phyloP scores from a whole-genome alignment of 352 stramenopile species.

The Globisporangium middletonii region DNA sequence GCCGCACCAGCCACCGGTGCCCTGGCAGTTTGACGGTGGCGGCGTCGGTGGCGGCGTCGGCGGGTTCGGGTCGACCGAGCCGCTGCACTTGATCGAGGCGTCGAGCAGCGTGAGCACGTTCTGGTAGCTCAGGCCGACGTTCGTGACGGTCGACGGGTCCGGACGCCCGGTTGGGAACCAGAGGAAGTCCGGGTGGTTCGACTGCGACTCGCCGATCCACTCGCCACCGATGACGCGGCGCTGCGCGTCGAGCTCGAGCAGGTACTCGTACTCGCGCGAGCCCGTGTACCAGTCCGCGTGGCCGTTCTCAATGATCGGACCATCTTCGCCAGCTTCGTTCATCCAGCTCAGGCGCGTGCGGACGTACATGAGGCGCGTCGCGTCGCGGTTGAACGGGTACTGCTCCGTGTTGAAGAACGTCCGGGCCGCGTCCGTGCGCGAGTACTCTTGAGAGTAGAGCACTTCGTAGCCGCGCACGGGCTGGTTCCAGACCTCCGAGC shows the following conservation, averaged over 20 bases:
- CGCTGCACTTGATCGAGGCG: slow-evolving; percentile 6
- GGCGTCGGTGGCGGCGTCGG: neutral
- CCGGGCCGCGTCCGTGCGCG: slow-evolving; percentile 23
- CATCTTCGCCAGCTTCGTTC: slow-evolving; percentile 11
- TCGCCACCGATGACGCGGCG: slow-evolving; percentile 15
- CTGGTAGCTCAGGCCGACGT: slow-evolving; percentile 8
- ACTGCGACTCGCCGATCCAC: slow-evolving; percentile 13
- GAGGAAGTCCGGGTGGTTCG: slow-evolving; percentile 13
- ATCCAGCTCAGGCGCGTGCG: slow-evolving; percentile 40
- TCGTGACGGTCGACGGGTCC: slow-evolving; percentile 3
- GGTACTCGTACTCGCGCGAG: slow-evolving; percentile 10
- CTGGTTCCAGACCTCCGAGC: slow-evolving; percentile 49
- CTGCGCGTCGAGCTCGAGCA: slow-evolving; percentile 14
- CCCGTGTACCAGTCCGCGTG: slow-evolving; percentile 5
- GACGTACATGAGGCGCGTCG: slow-evolving; percentile 38
- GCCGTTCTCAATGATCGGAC: slow-evolving; percentile 10
- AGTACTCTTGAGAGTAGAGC: slow-evolving; percentile 20
- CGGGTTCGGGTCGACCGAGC: neutral
- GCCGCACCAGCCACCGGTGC: neutral
- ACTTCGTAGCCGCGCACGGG: slow-evolving; percentile 44
- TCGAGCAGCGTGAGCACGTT: slow-evolving; percentile 6
- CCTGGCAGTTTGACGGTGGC: neutral
- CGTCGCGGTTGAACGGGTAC: slow-evolving; percentile 49
- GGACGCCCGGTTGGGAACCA: slow-evolving; percentile 12
- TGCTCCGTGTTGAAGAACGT: slow-evolving; percentile 28